Base-by-base conservation (phyloP, 139 green algal species). In the Chlamydomonas sp. region DNA sequence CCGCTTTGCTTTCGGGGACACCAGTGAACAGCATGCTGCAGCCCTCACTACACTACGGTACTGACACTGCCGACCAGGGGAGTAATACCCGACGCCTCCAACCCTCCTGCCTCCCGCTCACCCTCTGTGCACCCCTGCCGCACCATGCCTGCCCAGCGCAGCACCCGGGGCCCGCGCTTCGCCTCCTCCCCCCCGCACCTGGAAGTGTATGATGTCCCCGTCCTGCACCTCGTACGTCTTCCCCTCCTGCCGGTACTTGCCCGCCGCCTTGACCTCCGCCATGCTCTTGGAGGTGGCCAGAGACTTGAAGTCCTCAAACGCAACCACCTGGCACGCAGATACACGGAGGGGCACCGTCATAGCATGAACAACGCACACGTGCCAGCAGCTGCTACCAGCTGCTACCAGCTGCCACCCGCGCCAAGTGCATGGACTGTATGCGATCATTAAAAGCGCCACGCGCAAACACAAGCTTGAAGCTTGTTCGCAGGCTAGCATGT, bases 231-330 rank as follows among this genome's bases (percentile, higher is more conserved):
- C 90, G 87, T 99, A 99, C 18, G 85, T 91, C 89, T 99, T 99
- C 77, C 97, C 97, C 87, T 99, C 94, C 88, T 99, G 97, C 16
- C 92, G 92, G 90, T 97, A 98, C 91, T 98, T 98, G 74, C 97
- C 97, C 1, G 93, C 94, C n/a, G 96, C 95, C 94, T 99, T 98
- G 58, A 97, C 92, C 69, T 94, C 93, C 4, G 71, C 71, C 84
- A 91, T 89, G 71, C 49, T 57, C 64, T 84, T 84, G 88, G 67
- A 78, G 69, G 88, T 91, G 31, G 94, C 94, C 60, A 96, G 74
- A 14, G 75, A 18, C n/a, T 66, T 93, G 78, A 97, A 93, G 79
- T 96, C 95, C 0, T 94, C 91, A 79, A 95, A 97, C 58, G 85
- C 63, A 66, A 93, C 88, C 15, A 98, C 95, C 84, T 88, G 63